Evolutionary conservation across 2,329 filamentous ascomycete species (phyloP).

Genomic region (Westerdykella sp.): DNA sequence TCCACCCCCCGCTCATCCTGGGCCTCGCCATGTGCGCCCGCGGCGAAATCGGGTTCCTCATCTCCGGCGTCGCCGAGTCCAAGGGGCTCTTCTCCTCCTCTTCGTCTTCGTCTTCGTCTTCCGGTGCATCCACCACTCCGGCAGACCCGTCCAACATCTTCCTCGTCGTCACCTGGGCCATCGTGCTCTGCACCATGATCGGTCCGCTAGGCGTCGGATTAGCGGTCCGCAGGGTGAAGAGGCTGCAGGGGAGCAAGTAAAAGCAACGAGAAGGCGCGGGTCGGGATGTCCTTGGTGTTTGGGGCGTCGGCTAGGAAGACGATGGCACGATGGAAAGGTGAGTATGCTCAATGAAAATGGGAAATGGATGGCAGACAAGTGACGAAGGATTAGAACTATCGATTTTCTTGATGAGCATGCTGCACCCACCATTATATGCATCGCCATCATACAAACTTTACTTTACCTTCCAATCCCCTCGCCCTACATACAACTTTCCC

Average conservation of each 20-base stretch:
- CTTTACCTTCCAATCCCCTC: too few relatives aligned
- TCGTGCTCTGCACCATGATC: slow-evolving; percentile 51
- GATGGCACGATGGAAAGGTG: too few relatives aligned
- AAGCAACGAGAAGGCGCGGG: slow-evolving; percentile 26
- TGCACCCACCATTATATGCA: too few relatives aligned
- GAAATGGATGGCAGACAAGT: too few relatives aligned
- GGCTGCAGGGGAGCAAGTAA: slow-evolving; percentile 33
- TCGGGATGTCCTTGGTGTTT: slow-evolving; percentile 40
- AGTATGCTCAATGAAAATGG: too few relatives aligned
- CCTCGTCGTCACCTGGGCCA: slow-evolving; percentile 51
- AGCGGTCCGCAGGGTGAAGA: slow-evolving; percentile 43
- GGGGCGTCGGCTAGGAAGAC: slow-evolving; percentile 32
- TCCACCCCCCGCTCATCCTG: slow-evolving; percentile 62
- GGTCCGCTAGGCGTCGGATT: slow-evolving; percentile 50
- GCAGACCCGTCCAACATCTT: slow-evolving; percentile 38
- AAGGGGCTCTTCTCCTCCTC: slow-evolving; percentile 42
- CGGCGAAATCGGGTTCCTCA: slow-evolving; percentile 75
- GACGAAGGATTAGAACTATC: too few relatives aligned
- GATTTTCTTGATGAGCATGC: too few relatives aligned
- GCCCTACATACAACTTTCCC: too few relatives aligned
- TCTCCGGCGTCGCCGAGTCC: slow-evolving; percentile 60
- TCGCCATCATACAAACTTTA: too few relatives aligned
- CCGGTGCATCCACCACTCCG: slow-evolving; percentile 9
- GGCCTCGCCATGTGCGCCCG: slow-evolving; percentile 66
- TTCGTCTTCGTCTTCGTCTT: slow-evolving; percentile 16